Percentiles rank a stretch among this genome's conserved stretches.
Evolutionary conservation across 2,329 filamentous ascomycete genomes (phyloP).

Genomic region (Aspergillus calidoustus): DNA sequence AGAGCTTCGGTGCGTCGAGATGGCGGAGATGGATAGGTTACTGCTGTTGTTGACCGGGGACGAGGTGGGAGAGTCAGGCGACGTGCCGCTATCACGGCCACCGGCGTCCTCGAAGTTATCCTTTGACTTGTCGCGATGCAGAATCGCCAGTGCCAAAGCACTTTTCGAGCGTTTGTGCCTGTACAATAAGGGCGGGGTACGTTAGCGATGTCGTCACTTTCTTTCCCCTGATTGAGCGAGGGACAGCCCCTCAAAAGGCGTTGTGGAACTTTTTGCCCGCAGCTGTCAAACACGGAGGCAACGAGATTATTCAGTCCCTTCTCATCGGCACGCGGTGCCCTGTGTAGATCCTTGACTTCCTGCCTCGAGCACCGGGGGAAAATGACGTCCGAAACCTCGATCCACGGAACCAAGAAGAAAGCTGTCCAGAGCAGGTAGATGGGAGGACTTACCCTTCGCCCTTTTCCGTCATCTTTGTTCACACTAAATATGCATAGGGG

Average conservation of each 20-base stretch:
- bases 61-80: constrained; percentile 32
- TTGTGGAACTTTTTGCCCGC: neutral
- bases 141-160: constrained; percentile 57
- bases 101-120: constrained; percentile 39
- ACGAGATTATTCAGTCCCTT: neutral
- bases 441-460: constrained; percentile 34
- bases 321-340: too few relatives aligned
- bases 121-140: constrained; percentile 58
- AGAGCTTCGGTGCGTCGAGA: constrained; percentile 37
- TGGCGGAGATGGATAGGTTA: constrained; percentile 33
- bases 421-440: constrained; percentile 6
- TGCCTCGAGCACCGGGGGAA: constrained; percentile 1
- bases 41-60: constrained; percentile 30
- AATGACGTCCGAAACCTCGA: constrained; percentile 10
- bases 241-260: neutral
- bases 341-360: neutral
- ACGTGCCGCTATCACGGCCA: constrained; percentile 28
- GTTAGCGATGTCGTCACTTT: constrained; percentile 28
- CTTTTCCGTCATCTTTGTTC: constrained; percentile 36
- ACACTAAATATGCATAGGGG: constrained; percentile 14
- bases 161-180: constrained; percentile 61
- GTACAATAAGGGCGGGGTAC: constrained; percentile 34
- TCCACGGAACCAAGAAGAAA: constrained; percentile 26
- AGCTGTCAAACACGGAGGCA: neutral
- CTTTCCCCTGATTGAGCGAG: neutral